Percentiles rank a stretch among this genome's conserved stretches.
phyloP scores from a whole-genome alignment of 441 rosid genomes.

The Eutrema salsugineum region DNA sequence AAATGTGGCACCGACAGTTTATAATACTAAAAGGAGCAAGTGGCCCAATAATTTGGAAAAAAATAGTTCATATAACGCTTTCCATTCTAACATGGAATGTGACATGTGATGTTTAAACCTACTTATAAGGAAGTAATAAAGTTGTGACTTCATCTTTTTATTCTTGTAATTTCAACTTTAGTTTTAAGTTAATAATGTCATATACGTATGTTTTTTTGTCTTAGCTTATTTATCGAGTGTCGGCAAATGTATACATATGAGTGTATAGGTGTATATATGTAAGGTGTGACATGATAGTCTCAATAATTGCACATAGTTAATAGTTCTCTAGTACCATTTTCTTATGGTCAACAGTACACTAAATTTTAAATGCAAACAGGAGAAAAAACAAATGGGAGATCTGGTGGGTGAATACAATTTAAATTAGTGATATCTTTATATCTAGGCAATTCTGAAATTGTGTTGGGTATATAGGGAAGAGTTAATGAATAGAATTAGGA shows the following conservation, averaged over 20 bases:
- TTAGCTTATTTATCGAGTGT: not conserved
- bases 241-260: slow-evolving; percentile 32
- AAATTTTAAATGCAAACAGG: not conserved
- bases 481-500: not conserved
- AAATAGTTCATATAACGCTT: slow-evolving; percentile 11
- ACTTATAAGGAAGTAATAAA: not conserved
- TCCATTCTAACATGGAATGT: slow-evolving; percentile 1
- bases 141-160: not conserved
- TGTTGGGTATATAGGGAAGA: no score
- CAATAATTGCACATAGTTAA: slow-evolving; percentile 22
- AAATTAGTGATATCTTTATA: not conserved
- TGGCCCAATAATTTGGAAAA: slow-evolving; percentile 22
- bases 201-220: not conserved
- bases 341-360: not conserved
- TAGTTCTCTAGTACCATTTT: not conserved
- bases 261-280: not conserved
- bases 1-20: slow-evolving; percentile 41
- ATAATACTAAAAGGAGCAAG: slow-evolving; percentile 14
- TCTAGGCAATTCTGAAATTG: no score
- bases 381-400: slow-evolving; percentile 17
- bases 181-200: not conserved
- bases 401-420: slow-evolving; percentile 14
- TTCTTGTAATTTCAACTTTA: not conserved
- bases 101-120: slow-evolving; percentile 8
- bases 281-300: slow-evolving; percentile 10